Conservation (phyloP, 176 grass and related monocot genomes). For the Poa pratensis region DNA sequence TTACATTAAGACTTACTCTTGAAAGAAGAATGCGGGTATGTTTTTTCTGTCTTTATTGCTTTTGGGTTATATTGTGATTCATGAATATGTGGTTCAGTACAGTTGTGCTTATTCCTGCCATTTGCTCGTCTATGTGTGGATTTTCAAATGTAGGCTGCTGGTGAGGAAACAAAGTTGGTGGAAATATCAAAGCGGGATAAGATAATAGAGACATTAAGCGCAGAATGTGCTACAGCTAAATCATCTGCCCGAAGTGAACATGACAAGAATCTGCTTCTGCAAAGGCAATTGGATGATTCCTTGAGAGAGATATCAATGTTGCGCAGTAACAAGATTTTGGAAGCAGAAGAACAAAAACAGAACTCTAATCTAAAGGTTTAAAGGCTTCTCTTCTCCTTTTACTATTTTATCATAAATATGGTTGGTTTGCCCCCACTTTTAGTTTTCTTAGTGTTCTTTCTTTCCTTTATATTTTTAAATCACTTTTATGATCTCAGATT, state of each 20-base stretch:
- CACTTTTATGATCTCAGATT: constrained; percentile 1
- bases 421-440: constrained; percentile 9
- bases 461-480: background rate
- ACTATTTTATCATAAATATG: constrained; percentile 20
- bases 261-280: constrained; percentile 64
- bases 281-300: constrained; percentile 61
- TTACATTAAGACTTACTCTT: constrained; percentile 79
- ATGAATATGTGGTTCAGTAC: constrained; percentile 21
- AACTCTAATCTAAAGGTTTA: constrained; percentile 79
- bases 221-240: constrained; percentile 62
- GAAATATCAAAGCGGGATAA: constrained; percentile 85
- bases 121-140: constrained; percentile 25
- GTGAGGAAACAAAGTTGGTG: constrained; percentile 76
- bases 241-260: constrained; percentile 61
- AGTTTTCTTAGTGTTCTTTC: background rate
- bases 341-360: constrained; percentile 68
- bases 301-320: constrained; percentile 63
- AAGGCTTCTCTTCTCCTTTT: constrained; percentile 24
- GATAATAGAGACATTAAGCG: constrained; percentile 61
- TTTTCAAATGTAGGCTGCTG: constrained; percentile 59
- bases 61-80: background rate
- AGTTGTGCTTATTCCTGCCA: constrained; percentile 26
- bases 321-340: constrained; percentile 59
- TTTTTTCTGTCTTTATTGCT: constrained; percentile 4
- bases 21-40: constrained; percentile 86